These are phyloP conservation scores for Fusarium veterinarium DNA, from an alignment of 2,329 filamentous ascomycete genomes.

Conservation along the genomic window DNA sequence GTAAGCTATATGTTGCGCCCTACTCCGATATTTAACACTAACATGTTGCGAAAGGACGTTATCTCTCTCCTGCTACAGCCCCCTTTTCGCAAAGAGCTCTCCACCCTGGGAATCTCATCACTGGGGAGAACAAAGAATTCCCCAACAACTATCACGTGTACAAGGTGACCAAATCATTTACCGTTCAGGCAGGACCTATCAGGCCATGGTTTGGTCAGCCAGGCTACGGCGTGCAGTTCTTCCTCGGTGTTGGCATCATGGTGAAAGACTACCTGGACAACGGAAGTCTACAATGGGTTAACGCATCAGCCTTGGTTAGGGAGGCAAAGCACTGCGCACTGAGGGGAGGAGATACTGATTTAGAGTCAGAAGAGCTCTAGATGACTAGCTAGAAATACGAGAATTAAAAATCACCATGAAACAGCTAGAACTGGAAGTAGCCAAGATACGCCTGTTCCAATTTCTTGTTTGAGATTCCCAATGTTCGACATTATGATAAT, in stretches of 20 bases:
- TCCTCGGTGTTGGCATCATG: conserved; percentile 6
- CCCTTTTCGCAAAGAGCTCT: conserved; percentile 28
- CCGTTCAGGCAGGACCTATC: conserved; percentile 27
- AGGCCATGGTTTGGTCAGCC: conserved; percentile 31
- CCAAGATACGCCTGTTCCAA: rapidly evolving
- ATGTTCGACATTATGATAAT: background rate
- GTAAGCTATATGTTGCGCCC: background rate
- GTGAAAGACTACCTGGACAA: conserved; percentile 19
- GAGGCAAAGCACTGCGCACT: background rate
- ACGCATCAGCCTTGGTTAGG: background rate
- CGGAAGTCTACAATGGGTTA: background rate
- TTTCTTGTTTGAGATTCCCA: background rate
- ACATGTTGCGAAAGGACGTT: conserved; percentile 6
- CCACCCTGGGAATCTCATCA: conserved; percentile 19
- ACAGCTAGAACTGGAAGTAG: rapidly evolving
- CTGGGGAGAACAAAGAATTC: conserved; percentile 2
- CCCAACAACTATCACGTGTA: conserved; percentile 32
- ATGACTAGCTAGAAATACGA: background rate
- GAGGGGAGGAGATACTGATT: rapidly evolving
- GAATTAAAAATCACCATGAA: no score
- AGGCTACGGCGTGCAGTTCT: conserved; percentile 26
- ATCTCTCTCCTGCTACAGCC: conserved; percentile 26
- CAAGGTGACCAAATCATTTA: conserved; percentile 10
- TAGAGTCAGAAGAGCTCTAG: background rate
- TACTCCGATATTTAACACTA: rapidly evolving